Percentiles rank a stretch among this genome's conserved stretches.
Evolutionary conservation across 768 basidiomycete species (phyloP).

Genomic region (Punctularia strigosozonata): DNA sequence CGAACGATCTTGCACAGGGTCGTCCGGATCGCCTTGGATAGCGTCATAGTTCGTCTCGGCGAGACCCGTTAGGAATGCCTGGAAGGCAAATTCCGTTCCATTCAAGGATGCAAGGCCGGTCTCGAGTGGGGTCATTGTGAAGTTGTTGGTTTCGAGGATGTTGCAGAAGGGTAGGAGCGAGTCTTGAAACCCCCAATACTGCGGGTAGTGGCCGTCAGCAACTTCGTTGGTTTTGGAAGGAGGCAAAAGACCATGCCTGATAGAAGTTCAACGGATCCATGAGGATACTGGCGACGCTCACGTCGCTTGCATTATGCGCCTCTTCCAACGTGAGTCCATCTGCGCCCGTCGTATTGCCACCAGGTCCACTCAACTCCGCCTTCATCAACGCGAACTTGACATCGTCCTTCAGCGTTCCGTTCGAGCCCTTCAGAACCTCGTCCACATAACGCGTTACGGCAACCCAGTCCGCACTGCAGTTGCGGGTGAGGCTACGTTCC

Average conservation of each 20-base stretch:
- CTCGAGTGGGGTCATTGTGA: slow-evolving; percentile 24
- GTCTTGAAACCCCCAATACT: slow-evolving; percentile 36
- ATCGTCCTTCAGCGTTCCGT: slow-evolving; percentile 22
- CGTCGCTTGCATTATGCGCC: slow-evolving; percentile 24
- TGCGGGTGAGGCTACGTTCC: slow-evolving; percentile 34
- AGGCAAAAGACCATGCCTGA: slow-evolving; percentile 20
- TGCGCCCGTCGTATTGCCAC: slow-evolving; percentile 26
- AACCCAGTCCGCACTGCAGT: slow-evolving; percentile 42
- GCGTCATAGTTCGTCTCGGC: slow-evolving; percentile 34
- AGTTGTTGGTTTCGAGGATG: slow-evolving; percentile 32
- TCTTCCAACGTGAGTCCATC: slow-evolving; percentile 19
- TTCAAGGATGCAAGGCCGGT: slow-evolving; percentile 23
- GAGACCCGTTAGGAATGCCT: slow-evolving; percentile 29
- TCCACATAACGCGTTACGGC: slow-evolving; percentile 32
- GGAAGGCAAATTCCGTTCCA: slow-evolving; percentile 23
- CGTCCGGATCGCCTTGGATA: slow-evolving; percentile 26
- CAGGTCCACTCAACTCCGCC: slow-evolving; percentile 29
- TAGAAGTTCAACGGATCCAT: slow-evolving; percentile 39
- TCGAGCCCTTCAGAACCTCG: slow-evolving; percentile 18
- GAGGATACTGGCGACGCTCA: slow-evolving; percentile 29
- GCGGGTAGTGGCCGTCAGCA: not conserved
- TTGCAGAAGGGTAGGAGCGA: slow-evolving; percentile 37
- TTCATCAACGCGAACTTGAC: slow-evolving; percentile 31
- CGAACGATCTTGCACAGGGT: slow-evolving; percentile 30
- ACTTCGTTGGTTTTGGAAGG: not conserved